phyloP scores from a whole-genome alignment of 768 basidiomycete species.

The Serendipita sp. region DNA sequence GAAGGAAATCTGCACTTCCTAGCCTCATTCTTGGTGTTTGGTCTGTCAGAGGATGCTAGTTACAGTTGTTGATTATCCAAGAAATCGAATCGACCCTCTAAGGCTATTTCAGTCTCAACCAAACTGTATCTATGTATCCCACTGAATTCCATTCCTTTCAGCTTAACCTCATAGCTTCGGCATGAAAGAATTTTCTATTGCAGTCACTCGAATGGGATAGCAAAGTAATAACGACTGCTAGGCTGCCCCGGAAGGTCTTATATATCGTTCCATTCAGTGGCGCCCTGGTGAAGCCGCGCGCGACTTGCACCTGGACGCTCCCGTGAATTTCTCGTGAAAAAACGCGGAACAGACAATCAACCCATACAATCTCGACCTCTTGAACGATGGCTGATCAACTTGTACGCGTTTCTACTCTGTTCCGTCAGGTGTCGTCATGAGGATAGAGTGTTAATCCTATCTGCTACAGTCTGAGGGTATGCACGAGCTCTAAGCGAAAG shows the following conservation, averaged over 20 bases:
- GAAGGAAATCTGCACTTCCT: too few relatives aligned
- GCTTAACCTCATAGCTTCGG: too few relatives aligned
- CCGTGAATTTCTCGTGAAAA: not conserved
- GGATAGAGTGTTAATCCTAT: not conserved
- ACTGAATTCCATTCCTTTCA: too few relatives aligned
- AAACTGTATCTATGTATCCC: too few relatives aligned
- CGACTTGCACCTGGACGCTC: not conserved
- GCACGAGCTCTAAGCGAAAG: not conserved
- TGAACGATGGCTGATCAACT: constrained; percentile 37
- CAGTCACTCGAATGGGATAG: too few relatives aligned
- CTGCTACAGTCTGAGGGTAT: not conserved
- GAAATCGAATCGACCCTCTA: not conserved
- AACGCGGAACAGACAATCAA: not conserved
- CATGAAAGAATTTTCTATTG: too few relatives aligned
- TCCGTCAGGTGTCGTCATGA: not conserved
- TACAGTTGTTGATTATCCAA: not conserved
- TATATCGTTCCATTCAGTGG: not conserved
- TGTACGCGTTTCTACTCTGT: constrained; percentile 21
- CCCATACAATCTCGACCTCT: not conserved
- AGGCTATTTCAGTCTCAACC: not conserved
- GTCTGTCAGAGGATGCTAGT: too few relatives aligned
- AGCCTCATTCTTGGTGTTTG: too few relatives aligned
- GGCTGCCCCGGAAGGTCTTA: too few relatives aligned
- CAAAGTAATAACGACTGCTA: too few relatives aligned
- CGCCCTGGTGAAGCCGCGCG: not conserved